phyloP scores from a whole-genome alignment of 768 basidiomycete genomes.

The Termitomyces titanicus region DNA sequence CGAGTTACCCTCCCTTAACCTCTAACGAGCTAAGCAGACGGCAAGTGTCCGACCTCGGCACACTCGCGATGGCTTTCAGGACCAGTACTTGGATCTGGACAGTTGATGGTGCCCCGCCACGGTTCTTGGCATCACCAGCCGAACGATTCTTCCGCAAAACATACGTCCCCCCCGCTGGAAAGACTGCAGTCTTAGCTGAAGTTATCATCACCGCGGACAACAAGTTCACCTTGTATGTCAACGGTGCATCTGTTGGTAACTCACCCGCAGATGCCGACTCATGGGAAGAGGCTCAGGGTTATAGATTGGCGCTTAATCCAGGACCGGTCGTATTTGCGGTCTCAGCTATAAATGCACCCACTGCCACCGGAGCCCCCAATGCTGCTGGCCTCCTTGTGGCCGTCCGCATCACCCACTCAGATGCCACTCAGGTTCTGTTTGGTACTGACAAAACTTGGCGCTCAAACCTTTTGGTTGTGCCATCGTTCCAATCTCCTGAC shows the following conservation, averaged over 20 bases:
- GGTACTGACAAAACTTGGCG: conserved; percentile 6
- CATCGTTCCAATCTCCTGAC: conserved; percentile 7
- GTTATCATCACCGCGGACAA: conserved; percentile 12
- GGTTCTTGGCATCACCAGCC: conserved; percentile 5
- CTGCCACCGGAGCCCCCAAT: background rate
- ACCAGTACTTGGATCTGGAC: conserved; percentile 14
- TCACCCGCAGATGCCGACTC: conserved; percentile 2
- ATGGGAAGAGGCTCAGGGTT: conserved; percentile 13
- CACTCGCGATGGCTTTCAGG: conserved; percentile 2
- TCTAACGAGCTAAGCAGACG: conserved; percentile 1
- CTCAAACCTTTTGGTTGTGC: background rate
- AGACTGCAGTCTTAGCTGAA: conserved; percentile 10
- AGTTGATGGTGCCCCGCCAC: conserved; percentile 1
- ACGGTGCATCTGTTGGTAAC: conserved; percentile 6
- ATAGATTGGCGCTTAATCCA: conserved; percentile 8
- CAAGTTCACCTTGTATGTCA: conserved; percentile 8
- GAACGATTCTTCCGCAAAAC: conserved; percentile 9
- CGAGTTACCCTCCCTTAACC: background rate
- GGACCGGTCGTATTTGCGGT: conserved; percentile 13
- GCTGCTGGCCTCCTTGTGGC: conserved; percentile 11
- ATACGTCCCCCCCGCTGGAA: conserved; percentile 10
- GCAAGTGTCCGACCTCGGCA: conserved; percentile 4
- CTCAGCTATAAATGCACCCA: conserved; percentile 8
- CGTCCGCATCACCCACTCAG: conserved; percentile 13
- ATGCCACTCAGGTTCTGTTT: conserved; percentile 7